Evolutionary conservation across 75 land plant species (phyloP).

Genomic region (Cunninghamia lanceolata): DNA sequence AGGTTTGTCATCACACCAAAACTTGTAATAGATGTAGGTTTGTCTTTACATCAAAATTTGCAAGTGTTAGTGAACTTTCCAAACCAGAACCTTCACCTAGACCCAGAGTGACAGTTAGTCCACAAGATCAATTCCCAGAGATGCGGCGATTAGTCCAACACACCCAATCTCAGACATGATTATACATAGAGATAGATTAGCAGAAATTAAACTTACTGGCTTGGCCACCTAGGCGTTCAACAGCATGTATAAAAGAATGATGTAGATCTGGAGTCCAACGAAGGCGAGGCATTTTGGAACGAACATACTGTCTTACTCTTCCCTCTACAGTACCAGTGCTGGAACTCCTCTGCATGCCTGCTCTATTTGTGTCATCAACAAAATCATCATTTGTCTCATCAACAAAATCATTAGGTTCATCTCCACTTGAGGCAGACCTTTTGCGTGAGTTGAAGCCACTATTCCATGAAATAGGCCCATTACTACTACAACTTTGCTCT

Average conservation of each 20-base stretch:
- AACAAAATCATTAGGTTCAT: neutral
- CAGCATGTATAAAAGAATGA: constrained; percentile 60
- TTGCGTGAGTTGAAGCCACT: neutral
- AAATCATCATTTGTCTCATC: neutral
- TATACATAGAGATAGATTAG: too few species aligned
- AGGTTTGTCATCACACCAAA: too few species aligned
- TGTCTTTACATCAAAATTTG: too few species aligned
- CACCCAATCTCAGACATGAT: neutral
- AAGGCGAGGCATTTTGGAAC: constrained; percentile 67
- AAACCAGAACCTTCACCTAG: too few species aligned
- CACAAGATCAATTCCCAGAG: too few species aligned
- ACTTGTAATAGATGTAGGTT: too few species aligned
- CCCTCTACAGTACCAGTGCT: neutral
- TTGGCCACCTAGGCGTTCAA: constrained; percentile 74
- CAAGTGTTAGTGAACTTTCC: too few species aligned
- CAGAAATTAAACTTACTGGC: constrained; percentile 46
- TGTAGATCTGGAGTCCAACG: constrained; percentile 88
- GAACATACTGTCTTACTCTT: constrained; percentile 51
- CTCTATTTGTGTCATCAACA: neutral
- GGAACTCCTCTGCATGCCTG: neutral
- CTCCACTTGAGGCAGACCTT: neutral
- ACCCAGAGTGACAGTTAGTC: too few species aligned
- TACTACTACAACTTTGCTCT: constrained; percentile 9
- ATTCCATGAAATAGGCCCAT: neutral
- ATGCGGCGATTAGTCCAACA: too few species aligned